Base-by-base conservation (phyloP, 2,329 filamentous ascomycete species). In the Huntiella decipiens region DNA sequence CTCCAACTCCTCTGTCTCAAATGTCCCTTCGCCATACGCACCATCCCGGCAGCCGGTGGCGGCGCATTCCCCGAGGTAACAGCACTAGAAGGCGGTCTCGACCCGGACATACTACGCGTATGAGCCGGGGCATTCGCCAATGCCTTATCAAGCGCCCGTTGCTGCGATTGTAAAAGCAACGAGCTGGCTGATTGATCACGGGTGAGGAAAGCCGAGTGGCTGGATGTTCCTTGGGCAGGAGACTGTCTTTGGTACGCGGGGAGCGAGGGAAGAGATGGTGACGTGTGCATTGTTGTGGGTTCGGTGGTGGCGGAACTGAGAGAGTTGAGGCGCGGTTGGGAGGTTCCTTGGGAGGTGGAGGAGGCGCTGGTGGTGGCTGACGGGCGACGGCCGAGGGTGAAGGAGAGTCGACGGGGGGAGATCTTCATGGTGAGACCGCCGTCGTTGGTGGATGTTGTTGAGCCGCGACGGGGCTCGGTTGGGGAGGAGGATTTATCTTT, bases 1-100 rank as follows among this genome's bases (percentile, higher is more conserved):
- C 58, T 60, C 36, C 57, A 53, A 51, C 63, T 67, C 35, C 58
- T 57, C 50, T 63, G 61, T 15, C 63, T 59, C 43, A 54, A 45
- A 45, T 66, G 64, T n/a, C 53, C 52, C 16, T 28, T 28, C 22
- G 22, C 22, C 22, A 5, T 19, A 5, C 12, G 28, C 13, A 31
- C 32, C 13, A 5, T 43, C 13, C 12, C 22, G n/a, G 31, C 35
- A 6, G 13, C 31, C n/a, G 34, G 41, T 32, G 32, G 42, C 37
- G 13, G 19, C 3, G 22, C 22, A 28, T 28, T 28, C 22, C 22
- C 22, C 22, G 22, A 28, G 22, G 22, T 28, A 8, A 28, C 22
- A 3, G 22, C 22, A 28, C 22, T 28, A 28, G 22, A 28, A 28
- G 22, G 22, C 22, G 22, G 22, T 10, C 22, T 28, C 3, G 43